Base-by-base conservation (phyloP, 2,329 filamentous ascomycete species). In the Colletotrichum sp. region DNA sequence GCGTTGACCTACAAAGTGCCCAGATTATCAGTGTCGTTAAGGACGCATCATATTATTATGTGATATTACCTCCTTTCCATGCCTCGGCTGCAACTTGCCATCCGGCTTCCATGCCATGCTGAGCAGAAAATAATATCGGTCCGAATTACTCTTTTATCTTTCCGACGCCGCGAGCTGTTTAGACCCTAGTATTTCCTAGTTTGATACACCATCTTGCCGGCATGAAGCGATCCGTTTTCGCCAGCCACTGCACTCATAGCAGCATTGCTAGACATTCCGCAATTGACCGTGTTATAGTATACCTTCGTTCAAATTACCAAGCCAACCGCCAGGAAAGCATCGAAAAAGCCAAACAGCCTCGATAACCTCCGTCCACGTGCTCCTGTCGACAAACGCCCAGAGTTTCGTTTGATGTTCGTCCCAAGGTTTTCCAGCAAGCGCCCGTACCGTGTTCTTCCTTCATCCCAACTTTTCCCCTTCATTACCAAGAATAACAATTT, bases 381-480 rank as follows among this genome's bases (percentile, higher is more conserved):
- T 28, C 12, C 4, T 32, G n/a, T 24, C 8, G n/a, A 32, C 30
- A 36, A 61, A 13, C 30, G 24, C 24, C 58, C 63, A 48, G 56
- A 36, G 69, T 73, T 58, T 63, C 28, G 63, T 58, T 75, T 75
- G 69, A 75, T 75, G 69, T 75, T 73, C 69, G 48, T 75, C 73
- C 69, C 69, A 64, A 73, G 13, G 32, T 14, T 43, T 13, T 59
- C 28, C 34, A 30, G 52, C 32, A 43, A 4, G 48, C 24, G 48
- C 34, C 34, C 14, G 24, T 69, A 38, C 24, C 43, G 30, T 55
- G 24, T n/a, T 36, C n/a, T 30, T 16, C 38, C 8, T 43, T 59
- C 65, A 7, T 59, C 52, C 55, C 52, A 69, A 69, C 32, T n/a
- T n/a, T n/a, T n/a, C n/a, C n/a, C n/a, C n/a, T n/a, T n/a, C n/a